phyloP scores from a whole-genome alignment of 306 rosid species.

The Myrica gale region DNA sequence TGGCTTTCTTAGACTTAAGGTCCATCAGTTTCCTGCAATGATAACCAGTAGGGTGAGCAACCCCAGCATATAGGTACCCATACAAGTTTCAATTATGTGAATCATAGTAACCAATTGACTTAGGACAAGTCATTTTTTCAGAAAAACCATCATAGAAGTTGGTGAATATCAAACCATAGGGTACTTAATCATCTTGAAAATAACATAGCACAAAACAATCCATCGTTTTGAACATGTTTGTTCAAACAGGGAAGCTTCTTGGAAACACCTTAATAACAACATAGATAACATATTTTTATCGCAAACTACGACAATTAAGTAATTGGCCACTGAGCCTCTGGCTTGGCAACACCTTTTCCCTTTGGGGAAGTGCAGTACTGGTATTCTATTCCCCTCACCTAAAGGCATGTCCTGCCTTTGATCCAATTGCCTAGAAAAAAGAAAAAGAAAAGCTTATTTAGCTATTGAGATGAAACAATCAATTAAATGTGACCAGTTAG shows the following conservation, averaged over 20 bases:
- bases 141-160: slow-evolving; percentile 2
- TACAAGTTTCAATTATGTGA: neutral
- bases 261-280: neutral
- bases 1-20: slow-evolving; percentile 69
- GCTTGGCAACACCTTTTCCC: no score
- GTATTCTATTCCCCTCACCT: no score
- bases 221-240: neutral
- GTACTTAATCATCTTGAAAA: neutral
- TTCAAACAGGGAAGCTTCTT: slow-evolving; percentile 2
- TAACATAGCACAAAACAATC: neutral
- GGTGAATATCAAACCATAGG: neutral
- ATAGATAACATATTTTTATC: no score
- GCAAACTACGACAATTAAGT: no score
- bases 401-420: no score
- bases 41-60: slow-evolving; percentile 22
- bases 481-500: neutral
- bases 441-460: neutral
- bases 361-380: no score
- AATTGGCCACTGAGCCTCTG: no score
- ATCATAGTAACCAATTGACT: neutral
- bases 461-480: neutral
- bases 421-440: no score
- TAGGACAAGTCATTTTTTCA: slow-evolving; percentile 4
- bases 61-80: slow-evolving; percentile 1
- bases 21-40: slow-evolving; percentile 66